Evolutionary conservation across 2,329 filamentous ascomycete genomes (phyloP).

Genomic region (Clarireedia monteithiana): DNA sequence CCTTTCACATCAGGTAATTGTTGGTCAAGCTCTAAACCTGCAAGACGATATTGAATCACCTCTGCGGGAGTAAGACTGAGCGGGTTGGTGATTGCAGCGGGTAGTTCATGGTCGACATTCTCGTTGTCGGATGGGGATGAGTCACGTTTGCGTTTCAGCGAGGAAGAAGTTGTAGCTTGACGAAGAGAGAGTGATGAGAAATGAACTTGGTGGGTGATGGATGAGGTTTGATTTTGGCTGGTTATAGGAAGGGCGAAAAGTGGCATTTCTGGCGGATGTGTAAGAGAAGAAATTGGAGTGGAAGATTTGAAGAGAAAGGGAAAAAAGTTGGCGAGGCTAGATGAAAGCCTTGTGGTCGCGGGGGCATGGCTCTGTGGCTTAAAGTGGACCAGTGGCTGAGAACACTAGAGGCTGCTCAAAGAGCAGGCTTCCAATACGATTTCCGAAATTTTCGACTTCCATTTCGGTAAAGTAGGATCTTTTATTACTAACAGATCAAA

Average conservation of each 20-base stretch:
- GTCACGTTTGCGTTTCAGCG: background rate
- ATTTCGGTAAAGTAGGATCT: no score
- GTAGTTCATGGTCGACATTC: background rate
- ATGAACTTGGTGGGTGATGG: background rate
- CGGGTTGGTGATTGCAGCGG: constrained; percentile 38
- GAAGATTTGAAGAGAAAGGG: no score
- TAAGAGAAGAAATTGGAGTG: no score
- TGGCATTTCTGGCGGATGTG: background rate
- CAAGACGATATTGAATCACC: constrained; percentile 45
- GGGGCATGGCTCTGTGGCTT: no score
- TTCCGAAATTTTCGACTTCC: no score
- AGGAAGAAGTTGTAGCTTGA: background rate
- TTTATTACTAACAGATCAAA: no score
- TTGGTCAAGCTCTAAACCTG: constrained; percentile 43
- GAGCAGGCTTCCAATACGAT: no score
- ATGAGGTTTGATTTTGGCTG: background rate
- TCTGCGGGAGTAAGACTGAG: constrained; percentile 45
- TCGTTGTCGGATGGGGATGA: constrained; percentile 13
- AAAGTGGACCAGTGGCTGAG: no score
- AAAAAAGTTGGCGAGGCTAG: no score
- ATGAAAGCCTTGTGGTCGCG: no score
- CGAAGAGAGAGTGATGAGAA: background rate
- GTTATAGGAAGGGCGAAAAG: background rate
- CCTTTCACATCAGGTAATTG: constrained; percentile 32
- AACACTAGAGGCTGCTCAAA: no score